phyloP scores from a whole-genome alignment of 257 asterid species.

The Solanum tarapatanum region DNA sequence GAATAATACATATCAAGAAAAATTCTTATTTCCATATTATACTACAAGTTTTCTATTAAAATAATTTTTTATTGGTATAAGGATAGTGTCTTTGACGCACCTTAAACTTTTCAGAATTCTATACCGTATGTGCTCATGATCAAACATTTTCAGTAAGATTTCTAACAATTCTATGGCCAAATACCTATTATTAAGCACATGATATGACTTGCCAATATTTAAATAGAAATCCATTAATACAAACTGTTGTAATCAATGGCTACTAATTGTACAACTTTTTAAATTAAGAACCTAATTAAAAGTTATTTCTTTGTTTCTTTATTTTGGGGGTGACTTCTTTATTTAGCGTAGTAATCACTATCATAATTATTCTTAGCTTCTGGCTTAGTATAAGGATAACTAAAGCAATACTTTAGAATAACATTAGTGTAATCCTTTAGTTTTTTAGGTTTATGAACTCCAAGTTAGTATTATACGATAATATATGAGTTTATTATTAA shows the following conservation, averaged over 20 bases:
- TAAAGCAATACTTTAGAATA: not conserved
- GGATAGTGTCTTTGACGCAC: accelerated
- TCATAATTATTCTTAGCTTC: not conserved
- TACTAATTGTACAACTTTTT: not conserved
- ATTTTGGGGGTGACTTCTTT: not conserved
- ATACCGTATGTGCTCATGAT: accelerated
- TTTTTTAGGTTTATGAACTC: not conserved
- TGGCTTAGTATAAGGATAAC: not conserved
- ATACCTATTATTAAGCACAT: not conserved
- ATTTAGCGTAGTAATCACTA: not conserved
- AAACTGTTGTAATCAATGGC: not conserved
- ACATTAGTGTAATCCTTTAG: not conserved
- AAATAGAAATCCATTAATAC: not conserved
- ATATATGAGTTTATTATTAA: not conserved
- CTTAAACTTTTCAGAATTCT: not conserved
- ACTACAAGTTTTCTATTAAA: no score
- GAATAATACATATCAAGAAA: no score
- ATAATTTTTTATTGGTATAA: accelerated
- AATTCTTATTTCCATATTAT: not conserved
- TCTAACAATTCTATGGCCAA: not conserved
- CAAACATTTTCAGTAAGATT: not conserved
- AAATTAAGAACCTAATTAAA: not conserved
- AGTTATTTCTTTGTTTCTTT: not conserved
- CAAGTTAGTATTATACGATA: not conserved
- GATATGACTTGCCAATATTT: not conserved